Evolutionary conservation across 163 green algal species (phyloP).

Genomic region (Scenedesmus sp.): DNA sequence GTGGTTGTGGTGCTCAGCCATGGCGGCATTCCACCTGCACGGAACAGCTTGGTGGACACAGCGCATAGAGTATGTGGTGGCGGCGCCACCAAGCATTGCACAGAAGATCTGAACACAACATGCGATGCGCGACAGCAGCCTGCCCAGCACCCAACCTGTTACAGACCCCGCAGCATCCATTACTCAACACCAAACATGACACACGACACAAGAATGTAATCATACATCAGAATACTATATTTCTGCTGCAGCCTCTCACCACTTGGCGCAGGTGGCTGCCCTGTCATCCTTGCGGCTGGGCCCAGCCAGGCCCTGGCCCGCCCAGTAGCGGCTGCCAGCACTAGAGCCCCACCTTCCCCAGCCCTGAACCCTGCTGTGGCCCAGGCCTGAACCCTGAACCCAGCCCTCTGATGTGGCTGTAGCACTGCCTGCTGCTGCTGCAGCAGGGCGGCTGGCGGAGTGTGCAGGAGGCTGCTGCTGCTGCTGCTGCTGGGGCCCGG

Average conservation of each 20-base stretch:
- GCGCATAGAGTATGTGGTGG: no score
- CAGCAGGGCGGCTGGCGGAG: background rate
- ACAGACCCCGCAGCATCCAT: no score
- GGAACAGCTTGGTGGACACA: no score
- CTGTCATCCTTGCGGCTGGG: background rate
- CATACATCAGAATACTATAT: no score
- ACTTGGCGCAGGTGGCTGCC: background rate
- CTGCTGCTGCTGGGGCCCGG: background rate
- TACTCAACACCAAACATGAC: no score
- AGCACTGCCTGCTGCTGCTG: background rate
- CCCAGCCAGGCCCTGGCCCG: background rate
- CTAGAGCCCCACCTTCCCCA: background rate
- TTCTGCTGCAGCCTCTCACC: background rate
- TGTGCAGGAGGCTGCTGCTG: background rate
- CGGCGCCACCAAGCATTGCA: no score
- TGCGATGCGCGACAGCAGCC: no score
- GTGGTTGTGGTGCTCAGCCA: background rate
- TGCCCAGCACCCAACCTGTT: no score
- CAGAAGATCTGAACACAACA: no score
- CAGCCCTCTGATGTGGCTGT: background rate
- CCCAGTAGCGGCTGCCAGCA: background rate
- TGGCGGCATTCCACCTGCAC: background rate
- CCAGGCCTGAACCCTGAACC: background rate
- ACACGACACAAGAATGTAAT: no score
- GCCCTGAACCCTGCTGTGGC: background rate